Conservation (phyloP, 768 basidiomycete genomes). For the Pleurotus pulmonarius region DNA sequence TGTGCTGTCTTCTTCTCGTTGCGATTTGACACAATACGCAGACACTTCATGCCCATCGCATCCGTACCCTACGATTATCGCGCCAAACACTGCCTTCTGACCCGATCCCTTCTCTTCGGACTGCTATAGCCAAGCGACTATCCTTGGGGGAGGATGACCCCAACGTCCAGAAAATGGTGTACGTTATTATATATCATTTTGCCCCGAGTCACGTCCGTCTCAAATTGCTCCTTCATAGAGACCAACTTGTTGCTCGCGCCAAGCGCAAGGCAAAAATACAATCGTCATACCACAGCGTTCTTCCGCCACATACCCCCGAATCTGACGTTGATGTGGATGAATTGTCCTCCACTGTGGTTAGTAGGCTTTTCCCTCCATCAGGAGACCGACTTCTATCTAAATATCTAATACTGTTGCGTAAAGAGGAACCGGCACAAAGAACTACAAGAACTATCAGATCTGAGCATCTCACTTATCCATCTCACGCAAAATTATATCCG, state of each 20-base stretch:
- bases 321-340: background rate
- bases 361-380: background rate
- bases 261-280: background rate
- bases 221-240: background rate
- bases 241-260: background rate
- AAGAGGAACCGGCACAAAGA: background rate
- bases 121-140: background rate
- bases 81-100: background rate
- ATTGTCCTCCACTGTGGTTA: background rate
- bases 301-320: background rate
- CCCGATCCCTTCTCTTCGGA: background rate
- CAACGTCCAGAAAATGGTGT: background rate
- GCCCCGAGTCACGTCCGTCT: background rate
- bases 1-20: background rate
- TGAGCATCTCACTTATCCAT: background rate
- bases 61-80: background rate
- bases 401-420: too few relatives aligned
- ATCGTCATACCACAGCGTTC: background rate
- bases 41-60: background rate
- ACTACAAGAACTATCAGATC: conserved; percentile 4
- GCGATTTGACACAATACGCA: background rate
- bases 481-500: background rate
- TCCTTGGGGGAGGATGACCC: background rate
- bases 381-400: too few relatives aligned
- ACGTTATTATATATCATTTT: background rate